Base-by-base conservation (phyloP, 176 grass and related monocot species). In the Themeda triandra region DNA sequence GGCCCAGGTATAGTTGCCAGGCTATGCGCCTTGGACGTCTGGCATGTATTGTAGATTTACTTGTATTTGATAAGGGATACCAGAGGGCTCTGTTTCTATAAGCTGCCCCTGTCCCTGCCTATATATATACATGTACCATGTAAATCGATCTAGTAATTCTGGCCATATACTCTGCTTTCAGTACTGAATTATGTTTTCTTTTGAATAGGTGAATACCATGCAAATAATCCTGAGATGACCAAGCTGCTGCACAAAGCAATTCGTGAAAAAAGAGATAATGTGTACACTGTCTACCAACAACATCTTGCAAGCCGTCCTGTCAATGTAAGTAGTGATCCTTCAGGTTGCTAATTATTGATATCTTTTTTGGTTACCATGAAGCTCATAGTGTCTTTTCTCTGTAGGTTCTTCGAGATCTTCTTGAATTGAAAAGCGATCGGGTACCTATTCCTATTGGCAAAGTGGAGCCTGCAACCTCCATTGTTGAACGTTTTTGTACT, bases 211-310 rank as follows among this genome's bases (percentile, higher is more conserved):
- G 97, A 99, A 89, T 91, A 94, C 78, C 97, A 99, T 79, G 93
- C 93, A 75, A 99, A 99, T 91, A 99, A 99, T 88, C 97, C 97
- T 64, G 97, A 99, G 90, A 99, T 99, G 97, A 94, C 97, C 71
- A 99, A 99, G 85, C 90, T 99, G 9, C 79, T 99, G 79, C 97
- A 99, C 74, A 99, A 99, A 89, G 97, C 97, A 86, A 66, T 99
- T 79, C 92, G 97, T 35, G 92, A 96, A 83, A 96, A 94, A 81
- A 91, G 88, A 83, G 97, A 99, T 65, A 99, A 99, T 86, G 90
- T 93, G 54, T 99, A 96, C 71, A 90, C 93, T 25, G 81, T 99
- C 77, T 99, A 99, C 75, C 97, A 99, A 81, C 97, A 99, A 82
- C 97, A 99, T 70, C 93, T 99, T 94, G 87, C 93, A 88, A 96